phyloP scores from a whole-genome alignment of 805 yeast genomes.

The Starmerella tilneyi region DNA sequence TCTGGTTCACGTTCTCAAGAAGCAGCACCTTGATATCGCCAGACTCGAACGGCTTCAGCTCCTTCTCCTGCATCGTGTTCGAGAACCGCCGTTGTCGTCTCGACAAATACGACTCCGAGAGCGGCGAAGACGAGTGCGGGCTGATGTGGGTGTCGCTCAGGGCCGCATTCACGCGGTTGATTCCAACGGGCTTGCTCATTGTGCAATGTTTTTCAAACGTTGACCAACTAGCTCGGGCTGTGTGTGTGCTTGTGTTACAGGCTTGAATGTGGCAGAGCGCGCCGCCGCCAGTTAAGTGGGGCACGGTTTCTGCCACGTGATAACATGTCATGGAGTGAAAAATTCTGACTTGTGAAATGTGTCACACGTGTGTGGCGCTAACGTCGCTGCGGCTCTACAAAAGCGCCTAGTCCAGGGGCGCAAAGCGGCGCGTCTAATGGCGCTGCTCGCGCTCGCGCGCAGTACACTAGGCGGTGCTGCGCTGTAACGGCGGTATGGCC shows the following conservation, averaged over 20 bases:
- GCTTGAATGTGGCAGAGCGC: not conserved
- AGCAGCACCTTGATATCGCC: constrained; percentile 88
- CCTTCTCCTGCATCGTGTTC: constrained; percentile 37
- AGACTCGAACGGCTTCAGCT: constrained; percentile 86
- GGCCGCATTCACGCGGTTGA: constrained; percentile 19
- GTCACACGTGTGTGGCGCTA: not conserved
- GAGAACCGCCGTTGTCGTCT: constrained; percentile 24
- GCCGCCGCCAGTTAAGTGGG: constrained; percentile 4
- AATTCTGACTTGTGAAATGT: not conserved
- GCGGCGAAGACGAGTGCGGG: constrained; percentile 19
- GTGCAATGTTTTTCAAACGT: no score
- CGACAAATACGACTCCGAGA: constrained; percentile 12
- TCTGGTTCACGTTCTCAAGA: constrained; percentile 84
- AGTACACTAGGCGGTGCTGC: no score
- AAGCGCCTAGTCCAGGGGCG: not conserved
- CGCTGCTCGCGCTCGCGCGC: no score
- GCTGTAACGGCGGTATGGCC: no score
- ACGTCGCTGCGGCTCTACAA: not conserved
- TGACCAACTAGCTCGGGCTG: no score
- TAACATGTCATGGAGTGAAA: not conserved
- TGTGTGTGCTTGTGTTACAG: no score
- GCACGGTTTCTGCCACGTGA: constrained; percentile 1
- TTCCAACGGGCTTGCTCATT: constrained; percentile 30
- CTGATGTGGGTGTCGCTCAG: constrained; percentile 10
- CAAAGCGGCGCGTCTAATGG: no score